phyloP scores from a whole-genome alignment of 179 eudicot species.

The Vitellaria paradoxa region DNA sequence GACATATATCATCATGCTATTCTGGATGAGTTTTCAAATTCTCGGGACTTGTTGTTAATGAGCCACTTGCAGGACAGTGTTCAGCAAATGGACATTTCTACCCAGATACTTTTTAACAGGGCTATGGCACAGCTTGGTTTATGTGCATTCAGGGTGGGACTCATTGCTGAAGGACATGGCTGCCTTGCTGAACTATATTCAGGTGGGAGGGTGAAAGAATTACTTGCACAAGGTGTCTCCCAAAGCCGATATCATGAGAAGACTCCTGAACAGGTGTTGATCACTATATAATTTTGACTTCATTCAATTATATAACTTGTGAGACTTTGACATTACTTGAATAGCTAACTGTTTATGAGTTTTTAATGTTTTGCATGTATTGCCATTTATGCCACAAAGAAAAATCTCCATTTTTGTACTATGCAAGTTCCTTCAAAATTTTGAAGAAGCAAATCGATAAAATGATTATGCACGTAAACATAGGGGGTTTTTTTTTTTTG shows the following conservation, averaged over 20 bases:
- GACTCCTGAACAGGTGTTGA: conserved; percentile 82
- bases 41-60: conserved; percentile 86
- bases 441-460: no score
- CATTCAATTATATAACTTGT: neutral
- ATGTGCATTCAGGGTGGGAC: conserved; percentile 79
- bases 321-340: no score
- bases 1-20: conserved; percentile 94
- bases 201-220: conserved; percentile 87
- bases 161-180: conserved; percentile 68
- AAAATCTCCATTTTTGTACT: no score
- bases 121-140: conserved; percentile 94
- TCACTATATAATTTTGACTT: conserved; percentile 5
- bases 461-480: no score
- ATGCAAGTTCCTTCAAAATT: no score
- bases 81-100: conserved; percentile 81
- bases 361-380: no score
- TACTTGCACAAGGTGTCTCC: conserved; percentile 88
- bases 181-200: conserved; percentile 88
- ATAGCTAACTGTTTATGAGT: no score
- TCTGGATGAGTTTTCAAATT: conserved; percentile 65
- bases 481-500: no score
- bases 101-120: conserved; percentile 86
- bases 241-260: conserved; percentile 92
- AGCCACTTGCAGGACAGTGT: conserved; percentile 89
- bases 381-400: no score